Evolutionary conservation across 2,329 filamentous ascomycete species (phyloP).

Genomic region (Colletotrichum sp.): DNA sequence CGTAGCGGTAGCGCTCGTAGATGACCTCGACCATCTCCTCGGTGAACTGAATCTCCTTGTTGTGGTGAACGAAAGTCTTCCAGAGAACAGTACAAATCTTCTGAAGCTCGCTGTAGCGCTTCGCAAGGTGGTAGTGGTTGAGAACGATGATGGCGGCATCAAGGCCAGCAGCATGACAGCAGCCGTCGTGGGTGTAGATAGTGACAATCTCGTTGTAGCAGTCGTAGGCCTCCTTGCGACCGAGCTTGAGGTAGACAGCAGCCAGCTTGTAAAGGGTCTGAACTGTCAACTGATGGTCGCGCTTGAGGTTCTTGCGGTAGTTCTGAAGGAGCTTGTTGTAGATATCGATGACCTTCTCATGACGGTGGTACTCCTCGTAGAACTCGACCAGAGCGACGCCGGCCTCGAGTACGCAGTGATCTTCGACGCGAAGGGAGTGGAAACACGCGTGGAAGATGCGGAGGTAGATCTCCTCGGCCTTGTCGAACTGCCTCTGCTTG

Average conservation of each 20-base stretch:
- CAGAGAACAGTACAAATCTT: conserved; percentile 50
- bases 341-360: conserved; percentile 41
- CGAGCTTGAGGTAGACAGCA: conserved; percentile 13
- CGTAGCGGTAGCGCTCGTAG: conserved; percentile 46
- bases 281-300: conserved; percentile 37
- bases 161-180: conserved; percentile 46
- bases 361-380: conserved; percentile 30
- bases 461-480: conserved; percentile 40
- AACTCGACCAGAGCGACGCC: conserved; percentile 35
- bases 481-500: conserved; percentile 37
- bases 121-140: conserved; percentile 46
- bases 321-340: conserved; percentile 36
- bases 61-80: conserved; percentile 37
- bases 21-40: conserved; percentile 49
- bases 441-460: conserved; percentile 41
- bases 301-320: conserved; percentile 25
- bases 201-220: conserved; percentile 43
- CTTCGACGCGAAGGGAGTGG: conserved; percentile 32
- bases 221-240: conserved; percentile 36
- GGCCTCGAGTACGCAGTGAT: conserved; percentile 31
- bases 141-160: conserved; percentile 50
- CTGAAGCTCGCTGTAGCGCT: conserved; percentile 50
- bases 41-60: conserved; percentile 42
- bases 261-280: conserved; percentile 32
- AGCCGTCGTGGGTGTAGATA: conserved; percentile 33